These are phyloP conservation scores for Malassezia slooffiae DNA, from an alignment of 1,284 basidiomycete species.

Conservation along the genomic window DNA sequence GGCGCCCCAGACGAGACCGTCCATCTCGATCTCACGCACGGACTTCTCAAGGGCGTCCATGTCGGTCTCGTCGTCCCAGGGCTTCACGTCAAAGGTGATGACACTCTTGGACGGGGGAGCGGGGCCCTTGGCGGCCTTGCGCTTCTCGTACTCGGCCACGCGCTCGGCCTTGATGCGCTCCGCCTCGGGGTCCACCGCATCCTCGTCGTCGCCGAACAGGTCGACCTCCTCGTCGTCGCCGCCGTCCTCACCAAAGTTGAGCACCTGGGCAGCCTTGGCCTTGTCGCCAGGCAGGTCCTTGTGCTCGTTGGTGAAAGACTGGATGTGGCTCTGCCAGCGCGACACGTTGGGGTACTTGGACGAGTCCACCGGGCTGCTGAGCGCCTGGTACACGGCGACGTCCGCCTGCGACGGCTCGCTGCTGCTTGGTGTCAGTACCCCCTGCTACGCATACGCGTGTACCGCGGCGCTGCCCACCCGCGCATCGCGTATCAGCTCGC, in stretches of 20 bases:
- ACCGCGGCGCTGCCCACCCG: too few relatives aligned
- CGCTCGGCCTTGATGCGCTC: slow-evolving; percentile 91
- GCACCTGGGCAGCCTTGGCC: slow-evolving; percentile 35
- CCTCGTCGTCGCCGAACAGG: slow-evolving; percentile 77
- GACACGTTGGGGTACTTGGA: slow-evolving; percentile 64
- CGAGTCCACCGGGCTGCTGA: slow-evolving; percentile 55
- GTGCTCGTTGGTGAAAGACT: slow-evolving; percentile 41
- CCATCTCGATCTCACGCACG: slow-evolving; percentile 76
- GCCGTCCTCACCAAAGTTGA: slow-evolving; percentile 48
- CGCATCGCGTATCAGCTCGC: slow-evolving; percentile 28
- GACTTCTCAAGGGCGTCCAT: slow-evolving; percentile 72
- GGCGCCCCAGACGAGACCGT: slow-evolving; percentile 83
- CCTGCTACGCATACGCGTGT: too few relatives aligned
- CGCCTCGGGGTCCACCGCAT: slow-evolving; percentile 82
- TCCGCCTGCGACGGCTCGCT: slow-evolving; percentile 93
- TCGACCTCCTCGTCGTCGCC: slow-evolving; percentile 89
- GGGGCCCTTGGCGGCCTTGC: slow-evolving; percentile 78
- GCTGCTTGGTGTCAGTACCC: slow-evolving; percentile 50
- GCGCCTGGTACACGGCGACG: slow-evolving; percentile 75
- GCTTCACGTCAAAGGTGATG: slow-evolving; percentile 93
- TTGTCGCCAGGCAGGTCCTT: slow-evolving; percentile 40
- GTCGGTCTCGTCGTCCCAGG: slow-evolving; percentile 97
- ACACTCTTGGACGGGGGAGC: slow-evolving; percentile 60
- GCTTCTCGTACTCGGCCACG: slow-evolving; percentile 81
- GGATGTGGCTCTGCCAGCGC: slow-evolving; percentile 68